A percentile compares a stretch with the other conserved stretches of the same genome.
Conservation (phyloP, 2,329 filamentous ascomycete species). For the Sporothrix globosa region DNA sequence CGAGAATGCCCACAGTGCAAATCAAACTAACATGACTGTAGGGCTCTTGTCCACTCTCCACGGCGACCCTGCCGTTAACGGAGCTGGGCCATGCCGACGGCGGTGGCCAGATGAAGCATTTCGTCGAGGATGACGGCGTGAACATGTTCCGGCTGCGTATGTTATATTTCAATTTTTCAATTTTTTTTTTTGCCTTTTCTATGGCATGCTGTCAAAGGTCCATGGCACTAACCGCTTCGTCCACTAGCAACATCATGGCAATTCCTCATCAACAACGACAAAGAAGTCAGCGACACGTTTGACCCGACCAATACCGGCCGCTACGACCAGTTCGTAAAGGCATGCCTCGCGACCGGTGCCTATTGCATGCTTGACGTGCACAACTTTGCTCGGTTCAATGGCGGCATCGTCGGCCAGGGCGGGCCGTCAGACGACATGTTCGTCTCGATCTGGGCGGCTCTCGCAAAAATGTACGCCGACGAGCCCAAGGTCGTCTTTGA, state of each 20-base stretch:
- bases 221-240: background rate
- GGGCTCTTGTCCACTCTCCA: conserved; percentile 45
- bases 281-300: conserved; percentile 51
- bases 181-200: too few relatives aligned
- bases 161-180: background rate
- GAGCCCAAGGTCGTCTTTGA: conserved; percentile 63
- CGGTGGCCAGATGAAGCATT: conserved; percentile 59
- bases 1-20: background rate
- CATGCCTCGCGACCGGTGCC: conserved; percentile 53
- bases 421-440: conserved; percentile 66
- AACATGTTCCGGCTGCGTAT: conserved; percentile 59
- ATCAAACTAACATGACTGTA: conserved; percentile 18
- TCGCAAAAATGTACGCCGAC: conserved; percentile 61
- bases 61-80: conserved; percentile 42
- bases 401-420: conserved; percentile 65
- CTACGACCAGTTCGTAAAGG: conserved; percentile 56
- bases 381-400: conserved; percentile 65
- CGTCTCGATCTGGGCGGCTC: conserved; percentile 59
- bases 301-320: conserved; percentile 48
- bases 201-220: background rate
- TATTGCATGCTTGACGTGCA: conserved; percentile 57
- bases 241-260: conserved; percentile 52
- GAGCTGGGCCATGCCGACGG: conserved; percentile 43
- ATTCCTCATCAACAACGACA: conserved; percentile 51
- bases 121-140: conserved; percentile 55